These are phyloP conservation scores for Tetracentron sinense DNA, from an alignment of 164 flowering plant genomes.

Conservation along the genomic window DNA sequence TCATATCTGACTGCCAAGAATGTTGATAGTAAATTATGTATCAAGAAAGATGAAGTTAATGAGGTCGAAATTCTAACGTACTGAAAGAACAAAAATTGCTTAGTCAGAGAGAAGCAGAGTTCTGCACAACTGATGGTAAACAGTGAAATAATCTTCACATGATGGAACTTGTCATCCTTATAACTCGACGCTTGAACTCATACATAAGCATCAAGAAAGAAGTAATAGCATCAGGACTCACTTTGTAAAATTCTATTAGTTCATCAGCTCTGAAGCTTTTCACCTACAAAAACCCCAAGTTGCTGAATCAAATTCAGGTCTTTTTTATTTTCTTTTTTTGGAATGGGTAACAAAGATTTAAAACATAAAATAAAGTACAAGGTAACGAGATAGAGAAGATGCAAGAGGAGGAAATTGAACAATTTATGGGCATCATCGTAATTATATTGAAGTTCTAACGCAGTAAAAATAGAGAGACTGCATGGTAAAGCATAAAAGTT, in stretches of 20 bases:
- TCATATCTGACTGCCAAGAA: conserved; percentile 76
- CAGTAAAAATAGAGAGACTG: neutral
- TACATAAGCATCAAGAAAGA: neutral
- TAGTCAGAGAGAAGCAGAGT: neutral
- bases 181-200: neutral
- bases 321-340: neutral
- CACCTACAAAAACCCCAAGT: conserved; percentile 31
- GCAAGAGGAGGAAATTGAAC: neutral
- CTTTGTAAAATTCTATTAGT: conserved; percentile 89
- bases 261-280: conserved; percentile 84
- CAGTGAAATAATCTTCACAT: neutral
- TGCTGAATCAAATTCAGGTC: neutral
- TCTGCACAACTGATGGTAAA: neutral
- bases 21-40: conserved; percentile 8
- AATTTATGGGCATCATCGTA: neutral
- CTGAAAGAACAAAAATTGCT: neutral
- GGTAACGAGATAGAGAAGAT: neutral
- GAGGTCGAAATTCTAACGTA: neutral
- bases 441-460: neutral
- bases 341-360: neutral
- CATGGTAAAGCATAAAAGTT: neutral
- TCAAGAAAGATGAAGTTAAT: conserved; percentile 7
- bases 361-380: neutral
- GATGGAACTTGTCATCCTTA: neutral
- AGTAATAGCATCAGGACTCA: conserved; percentile 27